Percentiles rank a stretch among this genome's conserved stretches.
phyloP scores from a whole-genome alignment of 176 grass and related monocot species.

The Thinopyrum elongatum region DNA sequence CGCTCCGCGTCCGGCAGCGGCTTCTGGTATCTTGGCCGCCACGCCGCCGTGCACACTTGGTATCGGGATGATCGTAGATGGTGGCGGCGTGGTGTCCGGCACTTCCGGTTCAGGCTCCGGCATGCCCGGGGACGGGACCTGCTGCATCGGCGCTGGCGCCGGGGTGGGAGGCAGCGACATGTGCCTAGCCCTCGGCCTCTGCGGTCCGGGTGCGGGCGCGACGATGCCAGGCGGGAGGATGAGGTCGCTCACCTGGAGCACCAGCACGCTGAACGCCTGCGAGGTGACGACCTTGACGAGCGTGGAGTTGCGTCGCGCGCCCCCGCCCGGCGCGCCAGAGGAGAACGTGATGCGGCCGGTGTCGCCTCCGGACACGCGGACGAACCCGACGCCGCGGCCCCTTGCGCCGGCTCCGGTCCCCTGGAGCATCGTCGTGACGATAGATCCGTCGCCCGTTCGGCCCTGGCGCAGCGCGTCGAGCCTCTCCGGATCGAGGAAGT shows the following conservation, averaged over 20 bases:
- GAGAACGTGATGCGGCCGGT: conserved; percentile 26
- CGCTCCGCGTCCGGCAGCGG: background rate
- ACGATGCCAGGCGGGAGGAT: conserved; percentile 8
- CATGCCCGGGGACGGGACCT: background rate
- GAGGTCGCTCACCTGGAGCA: conserved; percentile 58
- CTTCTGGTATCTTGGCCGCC: conserved; percentile 12
- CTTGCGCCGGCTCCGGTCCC: conserved; percentile 13
- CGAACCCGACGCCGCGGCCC: conserved; percentile 28
- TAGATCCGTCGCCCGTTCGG: conserved; percentile 22
- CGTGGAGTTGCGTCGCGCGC: conserved; percentile 18
- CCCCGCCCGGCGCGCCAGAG: conserved; percentile 39
- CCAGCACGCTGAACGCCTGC: conserved; percentile 50
- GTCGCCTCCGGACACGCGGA: conserved; percentile 26
- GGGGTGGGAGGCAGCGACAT: conserved; percentile 10
- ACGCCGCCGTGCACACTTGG: conserved; percentile 36
- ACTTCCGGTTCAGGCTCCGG: conserved; percentile 17
- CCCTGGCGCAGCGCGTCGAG: conserved; percentile 24
- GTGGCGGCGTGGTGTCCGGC: background rate
- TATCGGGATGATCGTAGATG: conserved; percentile 24
- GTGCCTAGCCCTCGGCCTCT: conserved; percentile 11
- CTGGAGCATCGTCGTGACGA: conserved; percentile 63
- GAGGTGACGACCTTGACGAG: conserved; percentile 35
- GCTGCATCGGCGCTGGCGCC: background rate
- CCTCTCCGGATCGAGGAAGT: conserved; percentile 49
- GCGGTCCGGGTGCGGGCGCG: background rate